Percentiles rank a stretch among this genome's conserved stretches.
Evolutionary conservation across 495 filamentous ascomycete genomes (phyloP).

Genomic region (Coniosporium apollinis): DNA sequence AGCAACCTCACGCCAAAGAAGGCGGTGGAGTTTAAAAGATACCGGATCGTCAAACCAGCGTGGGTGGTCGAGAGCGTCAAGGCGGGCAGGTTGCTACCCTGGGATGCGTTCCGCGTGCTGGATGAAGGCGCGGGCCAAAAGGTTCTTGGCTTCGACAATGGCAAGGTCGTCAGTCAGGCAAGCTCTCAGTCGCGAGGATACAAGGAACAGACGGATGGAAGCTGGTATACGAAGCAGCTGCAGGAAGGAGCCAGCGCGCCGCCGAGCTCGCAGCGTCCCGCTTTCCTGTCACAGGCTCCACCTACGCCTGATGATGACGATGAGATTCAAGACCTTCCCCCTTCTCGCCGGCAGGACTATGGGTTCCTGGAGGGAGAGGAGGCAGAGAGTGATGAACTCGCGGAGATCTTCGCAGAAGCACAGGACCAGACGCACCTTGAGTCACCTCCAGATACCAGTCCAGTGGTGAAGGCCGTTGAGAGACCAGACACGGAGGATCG

Average conservation of each 20-base stretch:
- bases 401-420: not conserved
- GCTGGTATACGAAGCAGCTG: conserved; percentile 66
- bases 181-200: conserved; percentile 43
- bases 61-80: conserved; percentile 85
- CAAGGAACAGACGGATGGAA: conserved; percentile 53
- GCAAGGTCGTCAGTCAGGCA: conserved; percentile 47
- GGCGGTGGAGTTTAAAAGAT: conserved; percentile 62
- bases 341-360: conserved; percentile 11
- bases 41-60: conserved; percentile 87
- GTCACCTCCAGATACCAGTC: too few species aligned
- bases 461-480: too few species aligned
- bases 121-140: conserved; percentile 65
- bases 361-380: too few species aligned
- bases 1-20: conserved; percentile 85
- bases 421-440: too few species aligned
- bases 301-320: conserved; percentile 11
- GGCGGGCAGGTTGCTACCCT: conserved; percentile 64
- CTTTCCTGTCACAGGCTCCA: conserved; percentile 8
- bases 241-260: conserved; percentile 20
- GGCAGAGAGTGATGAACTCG: too few species aligned
- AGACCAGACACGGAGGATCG: too few species aligned
- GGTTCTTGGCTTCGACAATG: conserved; percentile 58
- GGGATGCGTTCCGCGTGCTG: conserved; percentile 65
- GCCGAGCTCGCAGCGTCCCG: conserved; percentile 7
- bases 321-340: conserved; percentile 7